Percentiles rank a stretch among this genome's conserved stretches.
Conservation (phyloP, 805 yeast genomes). For the Isabelozyma heimii region DNA sequence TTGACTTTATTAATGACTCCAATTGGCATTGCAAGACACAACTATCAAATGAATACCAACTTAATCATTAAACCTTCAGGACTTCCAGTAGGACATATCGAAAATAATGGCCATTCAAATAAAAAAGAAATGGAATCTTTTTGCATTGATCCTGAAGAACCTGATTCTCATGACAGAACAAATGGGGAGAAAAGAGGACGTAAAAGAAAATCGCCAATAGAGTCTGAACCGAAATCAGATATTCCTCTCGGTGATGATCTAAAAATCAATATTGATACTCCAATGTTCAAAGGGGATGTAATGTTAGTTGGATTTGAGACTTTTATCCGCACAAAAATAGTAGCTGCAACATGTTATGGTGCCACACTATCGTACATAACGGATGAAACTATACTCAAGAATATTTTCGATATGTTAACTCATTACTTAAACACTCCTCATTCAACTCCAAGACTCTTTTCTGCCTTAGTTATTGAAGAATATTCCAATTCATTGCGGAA, state of each 20-base stretch:
- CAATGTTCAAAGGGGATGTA: constrained; percentile 88
- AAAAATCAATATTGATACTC: constrained; percentile 86
- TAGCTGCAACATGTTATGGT: constrained; percentile 78
- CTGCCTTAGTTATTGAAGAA: constrained; percentile 70
- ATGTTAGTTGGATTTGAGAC: constrained; percentile 75
- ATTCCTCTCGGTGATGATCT: constrained; percentile 57
- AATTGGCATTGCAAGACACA: constrained; percentile 87
- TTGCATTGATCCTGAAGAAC: constrained; percentile 10
- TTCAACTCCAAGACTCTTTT: constrained; percentile 76
- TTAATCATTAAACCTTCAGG: constrained; percentile 82
- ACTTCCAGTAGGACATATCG: constrained; percentile 26
- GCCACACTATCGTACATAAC: constrained; percentile 51
- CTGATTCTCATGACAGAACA: constrained; percentile 6
- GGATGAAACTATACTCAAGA: constrained; percentile 33
- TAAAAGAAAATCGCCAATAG: constrained; percentile 41
- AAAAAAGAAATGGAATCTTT: not conserved
- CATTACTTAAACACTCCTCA: constrained; percentile 56
- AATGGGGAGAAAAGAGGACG: constrained; percentile 38
- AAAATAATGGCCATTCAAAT: not conserved
- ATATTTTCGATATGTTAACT: constrained; percentile 36
- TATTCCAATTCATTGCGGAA: constrained; percentile 42
- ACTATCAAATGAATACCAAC: constrained; percentile 77
- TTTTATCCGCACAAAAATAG: constrained; percentile 70
- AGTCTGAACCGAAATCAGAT: constrained; percentile 12
- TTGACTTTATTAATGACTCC: constrained; percentile 83